Percentiles rank a stretch among this genome's conserved stretches.
Evolutionary conservation across 73 alveolate species (phyloP).

Genomic region (Blepharisma stoltei): DNA sequence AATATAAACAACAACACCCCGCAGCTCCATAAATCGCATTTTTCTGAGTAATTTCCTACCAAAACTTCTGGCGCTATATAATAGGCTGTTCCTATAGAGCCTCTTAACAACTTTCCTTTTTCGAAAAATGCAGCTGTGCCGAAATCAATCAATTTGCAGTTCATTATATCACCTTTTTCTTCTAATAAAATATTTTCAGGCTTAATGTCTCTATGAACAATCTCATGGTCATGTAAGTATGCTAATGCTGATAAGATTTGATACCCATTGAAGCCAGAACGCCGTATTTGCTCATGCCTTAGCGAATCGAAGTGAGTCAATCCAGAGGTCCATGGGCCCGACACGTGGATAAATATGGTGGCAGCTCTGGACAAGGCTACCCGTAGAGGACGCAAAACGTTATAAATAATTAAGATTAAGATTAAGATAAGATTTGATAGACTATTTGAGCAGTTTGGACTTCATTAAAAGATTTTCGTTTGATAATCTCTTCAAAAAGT

Average conservation of each 20-base stretch:
- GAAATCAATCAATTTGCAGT: not conserved
- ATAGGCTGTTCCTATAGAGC: slow-evolving; percentile 2
- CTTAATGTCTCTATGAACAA: slow-evolving; percentile 3
- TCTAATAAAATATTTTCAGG: slow-evolving; percentile 12
- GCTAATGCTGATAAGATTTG: not conserved
- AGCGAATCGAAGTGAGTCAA: too few relatives aligned
- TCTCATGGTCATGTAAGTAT: not conserved
- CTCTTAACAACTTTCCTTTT: not conserved
- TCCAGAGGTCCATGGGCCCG: too few relatives aligned
- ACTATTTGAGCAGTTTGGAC: not conserved
- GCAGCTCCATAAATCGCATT: slow-evolving; percentile 58
- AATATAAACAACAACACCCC: slow-evolving; percentile 49
- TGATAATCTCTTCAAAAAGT: slow-evolving; percentile 11
- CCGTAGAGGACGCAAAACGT: too few relatives aligned
- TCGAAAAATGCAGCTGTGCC: slow-evolving; percentile 6
- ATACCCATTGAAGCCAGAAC: too few relatives aligned
- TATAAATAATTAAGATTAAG: too few relatives aligned
- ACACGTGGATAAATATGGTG: too few relatives aligned
- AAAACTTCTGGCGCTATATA: slow-evolving; percentile 32
- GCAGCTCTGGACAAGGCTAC: too few relatives aligned
- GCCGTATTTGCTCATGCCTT: too few relatives aligned
- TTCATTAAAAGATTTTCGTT: not conserved
- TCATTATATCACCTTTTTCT: slow-evolving; percentile 29
- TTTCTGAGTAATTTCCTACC: slow-evolving; percentile 37
- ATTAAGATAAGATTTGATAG: too few relatives aligned